phyloP scores from a whole-genome alignment of 129 eudicot genomes.

The Artemisia argyi region DNA sequence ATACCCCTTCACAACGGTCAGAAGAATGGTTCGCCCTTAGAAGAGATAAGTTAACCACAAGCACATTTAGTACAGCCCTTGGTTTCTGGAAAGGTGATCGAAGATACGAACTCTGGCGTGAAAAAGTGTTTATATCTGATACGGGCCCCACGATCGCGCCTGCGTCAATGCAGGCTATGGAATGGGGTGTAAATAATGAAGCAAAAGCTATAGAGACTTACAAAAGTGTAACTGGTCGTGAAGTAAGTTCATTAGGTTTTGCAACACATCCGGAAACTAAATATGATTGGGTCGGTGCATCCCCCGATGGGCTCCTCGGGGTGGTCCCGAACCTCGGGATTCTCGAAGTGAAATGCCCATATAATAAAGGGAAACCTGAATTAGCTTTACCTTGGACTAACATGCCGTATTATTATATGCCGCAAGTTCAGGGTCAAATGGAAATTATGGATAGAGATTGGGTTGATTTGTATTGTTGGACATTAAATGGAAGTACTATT shows the following conservation, averaged over 20 bases:
- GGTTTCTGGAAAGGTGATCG: constrained; percentile 96
- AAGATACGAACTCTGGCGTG: constrained; percentile 82
- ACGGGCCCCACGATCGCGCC: constrained; percentile 22
- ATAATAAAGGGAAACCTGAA: constrained; percentile 88
- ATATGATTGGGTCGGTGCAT: constrained; percentile 83
- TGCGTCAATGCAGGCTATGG: constrained; percentile 59
- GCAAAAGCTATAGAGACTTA: constrained; percentile 69
- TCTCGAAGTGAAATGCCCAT: constrained; percentile 92
- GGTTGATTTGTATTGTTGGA: constrained; percentile 98
- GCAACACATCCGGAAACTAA: constrained; percentile 65
- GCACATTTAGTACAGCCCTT: constrained; percentile 90
- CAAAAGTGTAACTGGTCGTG: constrained; percentile 79
- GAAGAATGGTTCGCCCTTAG: constrained; percentile 98
- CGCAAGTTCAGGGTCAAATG: constrained; percentile 98
- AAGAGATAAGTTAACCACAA: constrained; percentile 81
- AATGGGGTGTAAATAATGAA: constrained; percentile 87
- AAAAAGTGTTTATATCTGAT: constrained; percentile 60
- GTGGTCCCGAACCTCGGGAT: constrained; percentile 64
- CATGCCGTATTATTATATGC: constrained; percentile 96
- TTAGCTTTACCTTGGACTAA: constrained; percentile 70
- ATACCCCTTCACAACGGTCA: constrained; percentile 77
- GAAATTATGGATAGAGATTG: constrained; percentile 92
- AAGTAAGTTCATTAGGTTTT: constrained; percentile 72
- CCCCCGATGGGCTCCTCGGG: constrained; percentile 92
- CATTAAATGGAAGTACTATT: constrained; percentile 86